A percentile compares a stretch with the other conserved stretches of the same genome.
Conservation (phyloP, 176 grass and related monocot species). For the Phyllostachys edulis region DNA sequence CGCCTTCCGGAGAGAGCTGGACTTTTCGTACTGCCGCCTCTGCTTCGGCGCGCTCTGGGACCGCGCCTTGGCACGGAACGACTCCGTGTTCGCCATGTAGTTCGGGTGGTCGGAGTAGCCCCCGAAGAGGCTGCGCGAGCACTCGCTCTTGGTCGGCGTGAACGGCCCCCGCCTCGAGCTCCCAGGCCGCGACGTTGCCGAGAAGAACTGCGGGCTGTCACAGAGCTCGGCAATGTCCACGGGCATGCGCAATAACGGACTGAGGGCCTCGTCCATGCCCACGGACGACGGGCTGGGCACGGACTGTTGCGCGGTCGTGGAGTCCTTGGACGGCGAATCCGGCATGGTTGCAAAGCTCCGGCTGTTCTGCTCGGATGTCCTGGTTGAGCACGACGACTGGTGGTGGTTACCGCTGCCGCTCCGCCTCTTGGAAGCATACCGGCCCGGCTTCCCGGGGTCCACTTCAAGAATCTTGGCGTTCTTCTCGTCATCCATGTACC, state of each 20-base stretch:
- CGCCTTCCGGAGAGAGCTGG: constrained; percentile 47
- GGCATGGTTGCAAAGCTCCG: constrained; percentile 64
- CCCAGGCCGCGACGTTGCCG: constrained; percentile 61
- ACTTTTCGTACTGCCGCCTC: constrained; percentile 63
- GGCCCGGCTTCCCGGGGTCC: constrained; percentile 83
- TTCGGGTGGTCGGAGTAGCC: constrained; percentile 88
- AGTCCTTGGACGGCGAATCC: constrained; percentile 65
- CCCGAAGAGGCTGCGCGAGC: constrained; percentile 62
- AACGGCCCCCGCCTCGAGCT: constrained; percentile 54
- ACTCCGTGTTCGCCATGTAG: constrained; percentile 97
- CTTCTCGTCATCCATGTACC: constrained; percentile 82
- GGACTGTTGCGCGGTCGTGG: constrained; percentile 60
- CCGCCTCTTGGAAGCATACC: constrained; percentile 36
- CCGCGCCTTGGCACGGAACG: constrained; percentile 75
- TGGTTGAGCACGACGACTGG: constrained; percentile 66
- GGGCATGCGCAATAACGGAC: constrained; percentile 41
- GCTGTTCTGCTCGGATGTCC: constrained; percentile 61
- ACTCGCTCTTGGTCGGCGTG: constrained; percentile 85
- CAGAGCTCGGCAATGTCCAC: constrained; percentile 45
- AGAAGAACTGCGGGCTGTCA: constrained; percentile 86
- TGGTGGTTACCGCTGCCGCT: constrained; percentile 7
- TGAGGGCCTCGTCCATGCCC: constrained; percentile 55
- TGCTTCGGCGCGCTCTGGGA: constrained; percentile 90
- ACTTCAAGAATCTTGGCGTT: constrained; percentile 92
- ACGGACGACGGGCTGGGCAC: constrained; percentile 69